Base-by-base conservation (phyloP, 371 early-diverging fungal genomes). In the Parasitella parasitica region DNA sequence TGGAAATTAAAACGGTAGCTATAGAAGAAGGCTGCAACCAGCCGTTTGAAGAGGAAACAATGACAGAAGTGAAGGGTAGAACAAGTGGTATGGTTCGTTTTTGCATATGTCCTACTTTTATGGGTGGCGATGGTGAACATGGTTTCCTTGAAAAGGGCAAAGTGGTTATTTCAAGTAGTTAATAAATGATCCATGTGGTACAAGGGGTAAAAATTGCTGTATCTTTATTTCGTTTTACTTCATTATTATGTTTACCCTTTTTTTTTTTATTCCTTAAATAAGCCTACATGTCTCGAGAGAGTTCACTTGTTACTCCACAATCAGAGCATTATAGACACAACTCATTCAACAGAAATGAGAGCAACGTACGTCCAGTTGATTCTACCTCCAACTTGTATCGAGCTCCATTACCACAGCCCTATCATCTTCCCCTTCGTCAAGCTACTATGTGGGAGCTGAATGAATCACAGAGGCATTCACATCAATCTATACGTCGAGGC, bases 111-210 rank as follows among this genome's bases (percentile, higher is more conserved):
- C 75, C 75, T 24, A 53, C 71, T 5, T 75, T 75, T 59, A 57
- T 69, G 41, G 75, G 75, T 13, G 75, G 75, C 5, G 75, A 75
- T 58, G 66, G 67, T 52, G 75, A 75, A 38, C 75, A 75, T 56
- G 75, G 80, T 4, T 80, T 80, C 51, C 54, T 80, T 41, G 80
- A 80, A 51, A 80, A 80, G 50, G 80, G 77, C 37, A 80, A 76
- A 54, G 81, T 81, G 7, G 76, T 81, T 26, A 55, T 78, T 15
- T 59, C 66, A n/a, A n/a, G n/a, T 39, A 49, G 63, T 36, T 65
- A 69, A 16, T 18, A 4, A 46, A 46, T 24, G 20, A 46, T 24
- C 24, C 46, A 24, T 46, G 46, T 46, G 46, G 20, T 20, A 46
- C 46, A 46, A 46, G 24, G 12, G 6, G 20, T 18, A 46, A 43